A percentile compares a stretch with the other conserved stretches of the same genome.
These are phyloP conservation scores for Trapa bicornis DNA, from an alignment of 345 rosid genomes.

Conservation along the genomic window DNA sequence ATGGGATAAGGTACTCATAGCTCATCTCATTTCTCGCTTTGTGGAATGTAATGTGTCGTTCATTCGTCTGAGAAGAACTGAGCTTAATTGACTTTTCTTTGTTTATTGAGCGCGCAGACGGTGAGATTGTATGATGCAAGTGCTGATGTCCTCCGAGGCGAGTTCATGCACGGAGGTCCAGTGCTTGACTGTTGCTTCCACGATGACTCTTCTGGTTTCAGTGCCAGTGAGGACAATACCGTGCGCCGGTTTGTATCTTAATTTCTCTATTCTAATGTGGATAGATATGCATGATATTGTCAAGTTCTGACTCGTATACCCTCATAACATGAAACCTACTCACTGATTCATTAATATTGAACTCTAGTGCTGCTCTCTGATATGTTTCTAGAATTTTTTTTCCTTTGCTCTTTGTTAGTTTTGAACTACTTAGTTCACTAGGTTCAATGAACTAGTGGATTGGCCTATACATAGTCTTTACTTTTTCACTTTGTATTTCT, in stretches of 20 bases:
- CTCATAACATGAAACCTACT: not conserved
- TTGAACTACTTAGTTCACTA: not conserved
- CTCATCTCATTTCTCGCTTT: not conserved
- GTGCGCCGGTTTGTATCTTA: constrained; percentile 43
- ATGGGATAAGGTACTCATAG: constrained; percentile 70
- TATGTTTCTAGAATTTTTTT: not conserved
- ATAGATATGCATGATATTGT: not conserved
- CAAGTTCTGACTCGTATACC: not conserved
- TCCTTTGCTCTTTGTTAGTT: not conserved
- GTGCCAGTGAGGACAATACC: constrained; percentile 59
- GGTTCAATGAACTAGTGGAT: too few relatives aligned
- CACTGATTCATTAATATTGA: not conserved
- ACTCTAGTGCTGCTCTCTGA: not conserved
- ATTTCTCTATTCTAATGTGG: not conserved
- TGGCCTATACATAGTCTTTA: not conserved
- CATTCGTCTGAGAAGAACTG: not conserved
- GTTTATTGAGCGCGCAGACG: constrained; percentile 22
- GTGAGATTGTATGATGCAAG: constrained; percentile 78
- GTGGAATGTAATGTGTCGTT: not conserved
- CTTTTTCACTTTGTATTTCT: not conserved
- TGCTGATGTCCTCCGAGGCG: constrained; percentile 62
- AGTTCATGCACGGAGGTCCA: constrained; percentile 81
- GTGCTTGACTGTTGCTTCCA: constrained; percentile 97
- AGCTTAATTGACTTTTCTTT: not conserved
- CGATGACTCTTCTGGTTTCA: constrained; percentile 90